These are phyloP conservation scores for Botrytis fabae DNA, from an alignment of 2,329 filamentous ascomycete species.

Conservation along the genomic window DNA sequence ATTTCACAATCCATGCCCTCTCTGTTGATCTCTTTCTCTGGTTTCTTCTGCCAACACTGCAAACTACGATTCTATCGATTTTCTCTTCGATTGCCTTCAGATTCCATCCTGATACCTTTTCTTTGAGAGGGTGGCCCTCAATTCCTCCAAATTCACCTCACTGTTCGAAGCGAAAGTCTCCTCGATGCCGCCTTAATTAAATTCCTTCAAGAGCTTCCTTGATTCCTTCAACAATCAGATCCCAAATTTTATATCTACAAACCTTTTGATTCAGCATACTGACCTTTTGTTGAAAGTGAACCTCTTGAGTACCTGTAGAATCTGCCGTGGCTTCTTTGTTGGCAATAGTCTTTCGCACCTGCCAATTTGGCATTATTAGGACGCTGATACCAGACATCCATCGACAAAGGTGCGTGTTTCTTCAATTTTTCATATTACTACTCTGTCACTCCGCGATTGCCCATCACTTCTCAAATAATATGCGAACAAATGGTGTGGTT, in stretches of 20 bases:
- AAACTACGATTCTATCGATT: neutral
- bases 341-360: neutral
- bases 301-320: neutral
- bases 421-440: neutral
- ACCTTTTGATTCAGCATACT: neutral
- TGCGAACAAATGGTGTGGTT: neutral
- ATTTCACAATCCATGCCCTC: neutral
- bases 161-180: constrained; percentile 11
- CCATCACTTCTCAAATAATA: neutral
- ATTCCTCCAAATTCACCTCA: neutral
- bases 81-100: neutral
- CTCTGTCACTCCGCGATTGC: neutral
- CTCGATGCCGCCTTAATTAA: constrained; percentile 2
- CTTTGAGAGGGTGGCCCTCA: neutral
- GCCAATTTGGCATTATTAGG: neutral
- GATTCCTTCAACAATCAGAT: neutral
- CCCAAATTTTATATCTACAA: neutral
- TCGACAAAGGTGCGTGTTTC: neutral
- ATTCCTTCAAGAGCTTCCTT: neutral
- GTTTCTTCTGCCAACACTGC: neutral
- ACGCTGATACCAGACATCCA: neutral
- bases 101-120: neutral
- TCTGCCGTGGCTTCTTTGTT: neutral
- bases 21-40: neutral
- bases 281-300: neutral